Evolutionary conservation across 805 yeast species (phyloP), one percentile per base, ranked within the genome.

Genomic region (Lipomyces sp.): DNA sequence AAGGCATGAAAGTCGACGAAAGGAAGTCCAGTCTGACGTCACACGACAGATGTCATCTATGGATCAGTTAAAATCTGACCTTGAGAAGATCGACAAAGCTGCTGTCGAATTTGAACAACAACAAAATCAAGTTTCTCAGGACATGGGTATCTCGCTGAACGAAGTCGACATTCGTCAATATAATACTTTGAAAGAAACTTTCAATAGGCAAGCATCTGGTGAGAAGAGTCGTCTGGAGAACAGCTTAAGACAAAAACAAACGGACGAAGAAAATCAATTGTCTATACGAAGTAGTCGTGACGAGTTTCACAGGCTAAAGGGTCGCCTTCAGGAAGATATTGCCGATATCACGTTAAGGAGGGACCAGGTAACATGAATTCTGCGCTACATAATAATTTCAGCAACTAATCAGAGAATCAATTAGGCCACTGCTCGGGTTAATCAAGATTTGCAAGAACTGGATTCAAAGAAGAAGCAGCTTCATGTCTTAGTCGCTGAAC

Each of bases 121-220:
- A 42, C 58, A 71, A 29, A 60, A 58, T 8, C 42, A 61, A 55
- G 62, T 65, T 23, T 60, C 67, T 26, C 66, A 66, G 32, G 68
- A 69, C 42, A 49, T 40, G 39, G 70, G 63, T 58, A 70, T 66
- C 35, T 61, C 68, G 14, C 61, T 85, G 26, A 70, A 79, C 14
- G 71, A 73, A 0, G 80, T 74, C 10, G 83, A 79, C 43, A 70
- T 79, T 37, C 65, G 69, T 26, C 82, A 80, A 39, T 88, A 87
- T 64, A 80, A 81, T 37, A 22, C 50, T 1, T 68, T 87, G 50
- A 77, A 86, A 62, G 79, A 78, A 33, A 57, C 71, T 44, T 86
- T 77, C 53, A 57, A 51, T 39, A 45, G 49, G 37, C 52, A 45
- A 23, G 63, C 68, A 1, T 52, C 66, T 6, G 38, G 39, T 7